Evolutionary conservation across 257 asterid species (phyloP).

Genomic region (Scutellaria galericulata): DNA sequence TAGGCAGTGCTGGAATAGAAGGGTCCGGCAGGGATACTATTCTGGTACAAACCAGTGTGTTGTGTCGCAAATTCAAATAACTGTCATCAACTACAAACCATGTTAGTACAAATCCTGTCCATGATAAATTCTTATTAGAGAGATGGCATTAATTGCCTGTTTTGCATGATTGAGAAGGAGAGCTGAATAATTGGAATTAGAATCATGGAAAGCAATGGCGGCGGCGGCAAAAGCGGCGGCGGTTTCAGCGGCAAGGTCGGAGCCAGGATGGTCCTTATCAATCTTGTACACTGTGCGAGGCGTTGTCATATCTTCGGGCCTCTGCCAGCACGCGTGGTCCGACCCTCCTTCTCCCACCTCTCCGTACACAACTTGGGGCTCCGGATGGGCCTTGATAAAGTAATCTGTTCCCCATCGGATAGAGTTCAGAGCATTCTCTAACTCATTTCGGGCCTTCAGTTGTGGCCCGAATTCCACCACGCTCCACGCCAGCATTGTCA

Average conservation of each 20-base stretch:
- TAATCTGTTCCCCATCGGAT: slow-evolving; percentile 77
- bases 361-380: slow-evolving; percentile 59
- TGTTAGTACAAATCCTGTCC: not conserved
- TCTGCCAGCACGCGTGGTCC: slow-evolving; percentile 71
- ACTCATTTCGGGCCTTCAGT: slow-evolving; percentile 41
- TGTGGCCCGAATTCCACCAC: slow-evolving; percentile 46
- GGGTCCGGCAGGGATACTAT: slow-evolving; percentile 50
- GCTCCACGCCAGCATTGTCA: slow-evolving; percentile 75
- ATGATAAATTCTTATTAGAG: no score
- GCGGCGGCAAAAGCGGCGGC: slow-evolving; percentile 74
- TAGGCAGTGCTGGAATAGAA: slow-evolving; percentile 62
- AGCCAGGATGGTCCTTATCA: slow-evolving; percentile 58
- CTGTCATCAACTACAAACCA: slow-evolving; percentile 35
- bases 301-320: slow-evolving; percentile 82
- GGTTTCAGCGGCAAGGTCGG: slow-evolving; percentile 75
- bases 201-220: slow-evolving; percentile 44
- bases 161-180: slow-evolving; percentile 54
- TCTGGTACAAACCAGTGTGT: slow-evolving; percentile 47
- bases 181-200: slow-evolving; percentile 38
- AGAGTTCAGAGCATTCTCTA: slow-evolving; percentile 43
- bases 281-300: slow-evolving; percentile 47
- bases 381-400: slow-evolving; percentile 65
- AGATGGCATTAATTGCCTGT: slow-evolving; percentile 38
- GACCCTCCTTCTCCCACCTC: slow-evolving; percentile 66
- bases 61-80: slow-evolving; percentile 57